A percentile compares a stretch with the other conserved stretches of the same genome.
Conservation (phyloP, 495 filamentous ascomycete species). For the Hypoxylon trugodes region DNA sequence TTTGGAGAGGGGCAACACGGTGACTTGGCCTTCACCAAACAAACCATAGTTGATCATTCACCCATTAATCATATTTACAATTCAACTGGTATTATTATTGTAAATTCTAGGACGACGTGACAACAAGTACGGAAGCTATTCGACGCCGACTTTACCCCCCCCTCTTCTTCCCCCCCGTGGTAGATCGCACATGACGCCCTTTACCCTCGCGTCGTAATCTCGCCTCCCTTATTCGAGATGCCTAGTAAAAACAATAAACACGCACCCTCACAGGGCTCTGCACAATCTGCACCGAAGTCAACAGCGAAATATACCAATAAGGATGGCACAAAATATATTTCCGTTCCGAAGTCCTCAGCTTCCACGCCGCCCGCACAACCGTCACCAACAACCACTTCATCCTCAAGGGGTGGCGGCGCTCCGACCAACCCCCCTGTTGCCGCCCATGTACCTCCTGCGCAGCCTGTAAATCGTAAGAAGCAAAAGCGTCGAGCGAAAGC, state of each 20-base stretch:
- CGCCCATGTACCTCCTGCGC: conserved; percentile 40
- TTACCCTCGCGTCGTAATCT: conserved; percentile 38
- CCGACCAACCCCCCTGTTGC: conserved; percentile 38
- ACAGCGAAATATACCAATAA: conserved; percentile 70
- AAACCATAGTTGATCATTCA: conserved; percentile 5
- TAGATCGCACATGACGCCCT: conserved; percentile 46
- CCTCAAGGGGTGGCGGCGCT: conserved; percentile 44
- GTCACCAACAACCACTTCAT: conserved; percentile 53
- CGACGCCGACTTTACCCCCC: conserved; percentile 14
- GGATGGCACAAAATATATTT: conserved; percentile 74
- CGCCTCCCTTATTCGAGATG: conserved; percentile 49
- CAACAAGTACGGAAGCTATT: conserved; percentile 9
- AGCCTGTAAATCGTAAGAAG: conserved; percentile 86
- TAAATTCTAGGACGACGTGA: conserved; percentile 5
- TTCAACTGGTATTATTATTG: neutral
- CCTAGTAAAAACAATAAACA: conserved; percentile 57
- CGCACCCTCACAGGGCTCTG: conserved; percentile 47
- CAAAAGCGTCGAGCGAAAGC: conserved; percentile 85
- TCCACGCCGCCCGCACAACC: conserved; percentile 60
- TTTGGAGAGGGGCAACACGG: conserved; percentile 33
- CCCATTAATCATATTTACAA: neutral
- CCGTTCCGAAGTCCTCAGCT: conserved; percentile 65
- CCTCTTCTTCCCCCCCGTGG: conserved; percentile 10
- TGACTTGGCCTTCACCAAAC: conserved; percentile 15
- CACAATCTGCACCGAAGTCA: conserved; percentile 52